These are phyloP conservation scores for Ambrosia hybrid DNA, from an alignment of 140 eudicot genomes.

Conservation along the genomic window DNA sequence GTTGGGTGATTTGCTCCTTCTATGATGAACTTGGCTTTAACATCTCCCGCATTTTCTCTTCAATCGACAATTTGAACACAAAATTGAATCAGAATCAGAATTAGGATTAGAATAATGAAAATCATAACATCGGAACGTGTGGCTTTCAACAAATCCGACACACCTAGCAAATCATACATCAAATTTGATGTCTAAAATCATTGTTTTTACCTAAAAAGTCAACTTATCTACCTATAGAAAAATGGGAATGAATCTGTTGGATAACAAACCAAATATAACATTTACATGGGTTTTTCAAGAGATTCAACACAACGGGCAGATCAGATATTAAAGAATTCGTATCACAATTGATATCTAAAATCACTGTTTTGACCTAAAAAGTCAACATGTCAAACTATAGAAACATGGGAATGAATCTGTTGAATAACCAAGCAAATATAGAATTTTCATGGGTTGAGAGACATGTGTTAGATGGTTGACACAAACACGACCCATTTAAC, in stretches of 20 bases:
- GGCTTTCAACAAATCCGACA: too few species aligned
- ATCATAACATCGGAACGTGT: not conserved
- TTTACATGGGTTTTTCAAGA: too few species aligned
- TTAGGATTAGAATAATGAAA: not conserved
- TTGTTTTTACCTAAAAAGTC: not conserved
- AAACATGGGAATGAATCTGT: not conserved
- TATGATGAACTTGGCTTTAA: conserved; percentile 67
- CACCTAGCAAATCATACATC: not conserved
- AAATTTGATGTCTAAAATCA: not conserved
- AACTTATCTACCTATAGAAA: not conserved
- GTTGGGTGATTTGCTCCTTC: conserved; percentile 92
- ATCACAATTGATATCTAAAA: not conserved
- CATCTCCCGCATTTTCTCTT: conserved; percentile 71
- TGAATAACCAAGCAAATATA: not conserved
- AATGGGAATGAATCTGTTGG: not conserved
- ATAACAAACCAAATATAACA: not conserved
- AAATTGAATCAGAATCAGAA: not conserved
- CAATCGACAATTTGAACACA: conserved; percentile 10
- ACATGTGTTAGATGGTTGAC: too few species aligned
- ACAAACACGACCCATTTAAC: too few species aligned
- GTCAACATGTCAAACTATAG: not conserved
- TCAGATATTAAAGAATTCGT: not conserved
- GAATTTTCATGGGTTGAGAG: too few species aligned
- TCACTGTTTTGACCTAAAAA: not conserved
- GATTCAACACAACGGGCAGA: not conserved